These are phyloP conservation scores for Syncephalastrum sp. DNA, from an alignment of 371 early-diverging fungal genomes.

Conservation along the genomic window DNA sequence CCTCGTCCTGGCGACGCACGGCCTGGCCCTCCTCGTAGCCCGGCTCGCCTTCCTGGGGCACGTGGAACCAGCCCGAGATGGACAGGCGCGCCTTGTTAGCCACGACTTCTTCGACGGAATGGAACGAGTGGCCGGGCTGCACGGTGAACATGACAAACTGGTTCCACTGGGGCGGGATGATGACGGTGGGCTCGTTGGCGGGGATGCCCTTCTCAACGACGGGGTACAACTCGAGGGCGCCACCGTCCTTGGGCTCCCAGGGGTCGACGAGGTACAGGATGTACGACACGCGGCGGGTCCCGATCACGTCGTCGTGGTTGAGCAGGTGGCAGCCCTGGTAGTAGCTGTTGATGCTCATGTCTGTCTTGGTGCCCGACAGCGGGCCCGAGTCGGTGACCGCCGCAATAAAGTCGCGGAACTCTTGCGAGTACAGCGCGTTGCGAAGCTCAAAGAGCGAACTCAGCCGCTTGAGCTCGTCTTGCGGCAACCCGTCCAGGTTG, in stretches of 20 bases:
- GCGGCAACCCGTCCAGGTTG: too few relatives aligned
- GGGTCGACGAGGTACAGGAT: constrained; percentile 77
- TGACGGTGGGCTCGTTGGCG: constrained; percentile 53
- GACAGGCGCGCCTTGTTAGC: constrained; percentile 59
- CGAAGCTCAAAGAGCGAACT: too few relatives aligned
- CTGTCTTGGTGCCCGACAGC: constrained; percentile 61
- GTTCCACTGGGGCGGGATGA: constrained; percentile 72
- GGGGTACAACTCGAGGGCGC: constrained; percentile 76
- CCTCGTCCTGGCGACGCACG: not conserved
- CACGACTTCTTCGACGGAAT: constrained; percentile 77
- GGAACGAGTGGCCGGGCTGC: constrained; percentile 75
- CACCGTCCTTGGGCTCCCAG: constrained; percentile 64
- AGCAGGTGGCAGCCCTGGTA: constrained; percentile 70
- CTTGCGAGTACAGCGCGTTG: constrained; percentile 69
- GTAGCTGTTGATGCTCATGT: constrained; percentile 67
- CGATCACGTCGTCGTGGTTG: constrained; percentile 82
- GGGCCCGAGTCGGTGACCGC: constrained; percentile 69
- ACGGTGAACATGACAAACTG: constrained; percentile 77
- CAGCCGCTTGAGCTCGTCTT: too few relatives aligned
- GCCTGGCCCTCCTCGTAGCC: constrained; percentile 38
- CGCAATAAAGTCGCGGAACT: constrained; percentile 66
- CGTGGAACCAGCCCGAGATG: constrained; percentile 80
- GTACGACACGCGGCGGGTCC: constrained; percentile 71
- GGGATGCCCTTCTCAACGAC: constrained; percentile 62
- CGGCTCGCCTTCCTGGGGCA: constrained; percentile 60